A percentile compares a stretch with the other conserved stretches of the same genome.
These are phyloP conservation scores for Oryza brachyantha DNA, from an alignment of 176 grass and related monocot species.

Conservation along the genomic window DNA sequence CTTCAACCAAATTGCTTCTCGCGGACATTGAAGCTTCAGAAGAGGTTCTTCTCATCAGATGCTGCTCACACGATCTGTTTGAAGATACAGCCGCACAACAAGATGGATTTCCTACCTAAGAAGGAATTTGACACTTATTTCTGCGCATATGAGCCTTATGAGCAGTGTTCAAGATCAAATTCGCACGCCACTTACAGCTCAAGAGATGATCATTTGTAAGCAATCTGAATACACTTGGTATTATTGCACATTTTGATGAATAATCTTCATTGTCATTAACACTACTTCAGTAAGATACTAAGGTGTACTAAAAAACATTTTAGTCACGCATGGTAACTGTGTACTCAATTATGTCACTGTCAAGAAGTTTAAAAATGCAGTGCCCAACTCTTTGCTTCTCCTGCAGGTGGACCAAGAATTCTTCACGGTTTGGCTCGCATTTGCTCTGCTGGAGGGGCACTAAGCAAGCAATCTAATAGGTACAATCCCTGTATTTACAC, in stretches of 20 bases:
- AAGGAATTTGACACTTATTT: conserved; percentile 93
- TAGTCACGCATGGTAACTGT: not conserved
- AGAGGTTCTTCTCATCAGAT: conserved; percentile 67
- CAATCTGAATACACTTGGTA: conserved; percentile 10
- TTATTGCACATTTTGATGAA: conserved; percentile 10
- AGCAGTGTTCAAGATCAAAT: conserved; percentile 62
- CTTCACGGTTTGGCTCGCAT: conserved; percentile 51
- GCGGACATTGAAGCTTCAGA: conserved; percentile 70
- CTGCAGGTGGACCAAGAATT: conserved; percentile 58
- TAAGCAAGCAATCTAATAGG: conserved; percentile 65
- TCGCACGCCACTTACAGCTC: conserved; percentile 84
- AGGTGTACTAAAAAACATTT: too few relatives aligned
- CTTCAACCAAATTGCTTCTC: conserved; percentile 85
- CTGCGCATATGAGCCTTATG: conserved; percentile 77
- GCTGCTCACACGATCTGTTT: conserved; percentile 69
- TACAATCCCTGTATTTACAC: conserved; percentile 5
- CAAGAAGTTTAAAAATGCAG: not conserved
- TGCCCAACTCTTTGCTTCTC: conserved; percentile 18
- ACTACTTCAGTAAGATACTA: not conserved
- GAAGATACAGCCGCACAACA: conserved; percentile 78
- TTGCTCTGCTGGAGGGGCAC: conserved; percentile 74
- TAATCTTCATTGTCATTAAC: not conserved
- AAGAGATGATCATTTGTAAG: conserved; percentile 95
- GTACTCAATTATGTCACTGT: conserved; percentile 7
- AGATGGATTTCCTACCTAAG: conserved; percentile 68